Evolutionary conservation across 169 alveolate species (phyloP), one percentile per base, ranked within the genome.

Genomic region (Plasmodium cynomolgi): DNA sequence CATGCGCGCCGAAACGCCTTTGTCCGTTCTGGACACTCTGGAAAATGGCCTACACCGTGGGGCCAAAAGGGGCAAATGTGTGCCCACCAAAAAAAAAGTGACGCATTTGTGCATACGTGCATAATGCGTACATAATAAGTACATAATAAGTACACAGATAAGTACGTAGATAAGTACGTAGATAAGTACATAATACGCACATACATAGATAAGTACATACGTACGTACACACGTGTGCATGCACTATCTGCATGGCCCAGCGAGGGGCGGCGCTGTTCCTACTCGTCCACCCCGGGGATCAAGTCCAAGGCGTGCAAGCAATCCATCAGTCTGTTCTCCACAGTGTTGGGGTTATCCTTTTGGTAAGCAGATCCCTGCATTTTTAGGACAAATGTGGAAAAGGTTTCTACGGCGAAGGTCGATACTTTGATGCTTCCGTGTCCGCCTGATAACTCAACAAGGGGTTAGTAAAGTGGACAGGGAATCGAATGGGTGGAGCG

Each of bases 1-100:
- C 50, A 90, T 80, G 71, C 94, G 94, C 50, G 94, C 94, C 31
- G 94, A 90, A 9, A 90, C 94, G 1, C 94, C 94, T 74, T 90
- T 90, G 34, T 90, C 94, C 13, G 94, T 90, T 81, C 94, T 80
- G n/a, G 94, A 90, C 2, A 81, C 94, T 47, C 94, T 80, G 31
- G 94, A 90, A 41, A 90, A 68, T 7, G 94, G 75, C 4, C 94
- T 90, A 68, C 47, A 23, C 3, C 15, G 34, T 33, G 81, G 62
- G 62, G 81, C 1, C 31, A 37, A 47, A 41, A 33, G 44, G 29
- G 75, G 75, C 26, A 0, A 11, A 37, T 3, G 33, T 15, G 54
- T 84, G n/a, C 20, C 47, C 4, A n/a, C 56, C 11, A 62, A 26
- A 7, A 11, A 54, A 83, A 15, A 62, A 0, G 58, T 82, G 31